phyloP scores from a whole-genome alignment of 129 eudicot species.

The Artemisia argyi region DNA sequence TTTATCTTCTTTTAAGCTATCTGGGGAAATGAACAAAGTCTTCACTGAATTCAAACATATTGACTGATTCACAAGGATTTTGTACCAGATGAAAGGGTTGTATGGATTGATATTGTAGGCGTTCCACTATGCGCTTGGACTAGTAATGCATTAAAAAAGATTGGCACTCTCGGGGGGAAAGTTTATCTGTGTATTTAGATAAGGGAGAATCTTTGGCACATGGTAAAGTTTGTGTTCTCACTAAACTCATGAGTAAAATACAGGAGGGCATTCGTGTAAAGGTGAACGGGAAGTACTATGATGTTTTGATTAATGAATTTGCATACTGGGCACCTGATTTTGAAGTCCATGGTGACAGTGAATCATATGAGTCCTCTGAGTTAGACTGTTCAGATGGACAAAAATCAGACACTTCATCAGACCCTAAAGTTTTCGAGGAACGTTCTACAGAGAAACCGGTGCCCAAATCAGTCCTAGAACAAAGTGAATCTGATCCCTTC shows the following conservation, averaged over 20 bases:
- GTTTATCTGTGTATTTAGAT: not conserved
- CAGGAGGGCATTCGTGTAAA: not conserved
- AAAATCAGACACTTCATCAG: too few species aligned
- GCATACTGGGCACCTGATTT: not conserved
- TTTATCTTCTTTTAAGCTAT: not conserved
- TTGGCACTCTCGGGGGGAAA: not conserved
- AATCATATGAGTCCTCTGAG: too few species aligned
- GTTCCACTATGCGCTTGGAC: not conserved
- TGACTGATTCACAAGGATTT: not conserved
- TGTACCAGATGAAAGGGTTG: not conserved
- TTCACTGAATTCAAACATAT: not conserved
- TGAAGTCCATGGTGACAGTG: not conserved
- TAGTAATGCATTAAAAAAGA: not conserved
- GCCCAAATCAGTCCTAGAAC: too few species aligned
- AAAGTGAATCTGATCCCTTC: too few species aligned
- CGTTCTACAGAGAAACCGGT: too few species aligned
- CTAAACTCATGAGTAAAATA: not conserved
- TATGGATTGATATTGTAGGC: conserved; percentile 1
- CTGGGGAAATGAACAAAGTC: not conserved
- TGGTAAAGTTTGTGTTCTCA: not conserved
- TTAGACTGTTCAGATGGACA: too few species aligned
- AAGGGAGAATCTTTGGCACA: not conserved
- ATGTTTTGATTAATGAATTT: not conserved
- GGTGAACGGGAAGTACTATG: not conserved
- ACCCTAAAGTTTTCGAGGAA: too few species aligned